Percentiles rank a stretch among this genome's conserved stretches.
Conservation (phyloP, 768 basidiomycete genomes). For the Baorangia bicolor region DNA sequence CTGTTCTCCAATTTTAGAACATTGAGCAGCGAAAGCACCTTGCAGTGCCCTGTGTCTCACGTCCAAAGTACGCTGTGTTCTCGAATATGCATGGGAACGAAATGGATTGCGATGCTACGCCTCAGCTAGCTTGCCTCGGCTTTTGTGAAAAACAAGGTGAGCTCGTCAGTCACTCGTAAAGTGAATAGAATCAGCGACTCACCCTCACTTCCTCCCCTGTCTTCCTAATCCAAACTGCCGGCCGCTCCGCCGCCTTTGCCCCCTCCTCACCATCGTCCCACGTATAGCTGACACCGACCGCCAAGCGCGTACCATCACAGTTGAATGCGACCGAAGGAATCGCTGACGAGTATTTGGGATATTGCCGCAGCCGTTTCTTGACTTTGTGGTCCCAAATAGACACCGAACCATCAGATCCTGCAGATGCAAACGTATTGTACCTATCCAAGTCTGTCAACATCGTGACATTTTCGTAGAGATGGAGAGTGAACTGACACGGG, state of each 20-base stretch:
- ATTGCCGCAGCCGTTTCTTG: conserved; percentile 93
- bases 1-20: too few species aligned
- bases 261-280: conserved; percentile 87
- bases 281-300: conserved; percentile 83
- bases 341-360: conserved; percentile 70
- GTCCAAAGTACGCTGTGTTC: neutral
- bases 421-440: conserved; percentile 93
- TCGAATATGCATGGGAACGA: neutral
- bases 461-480: neutral
- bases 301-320: conserved; percentile 77
- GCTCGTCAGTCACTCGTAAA: neutral
- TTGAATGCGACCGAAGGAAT: conserved; percentile 85
- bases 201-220: conserved; percentile 81
- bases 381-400: conserved; percentile 97
- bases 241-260: conserved; percentile 59
- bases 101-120: neutral
- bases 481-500: conserved; percentile 55
- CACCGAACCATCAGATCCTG: conserved; percentile 90
- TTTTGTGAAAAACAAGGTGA: neutral
- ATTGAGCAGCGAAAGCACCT: neutral
- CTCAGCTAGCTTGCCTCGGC: conserved; percentile 26
- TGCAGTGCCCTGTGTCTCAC: neutral
- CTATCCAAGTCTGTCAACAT: conserved; percentile 34
- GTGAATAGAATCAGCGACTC: conserved; percentile 8
- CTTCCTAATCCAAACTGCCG: conserved; percentile 58